Evolutionary conservation across 129 eudicot species (phyloP).

Genomic region (Sambucus nigra): DNA sequence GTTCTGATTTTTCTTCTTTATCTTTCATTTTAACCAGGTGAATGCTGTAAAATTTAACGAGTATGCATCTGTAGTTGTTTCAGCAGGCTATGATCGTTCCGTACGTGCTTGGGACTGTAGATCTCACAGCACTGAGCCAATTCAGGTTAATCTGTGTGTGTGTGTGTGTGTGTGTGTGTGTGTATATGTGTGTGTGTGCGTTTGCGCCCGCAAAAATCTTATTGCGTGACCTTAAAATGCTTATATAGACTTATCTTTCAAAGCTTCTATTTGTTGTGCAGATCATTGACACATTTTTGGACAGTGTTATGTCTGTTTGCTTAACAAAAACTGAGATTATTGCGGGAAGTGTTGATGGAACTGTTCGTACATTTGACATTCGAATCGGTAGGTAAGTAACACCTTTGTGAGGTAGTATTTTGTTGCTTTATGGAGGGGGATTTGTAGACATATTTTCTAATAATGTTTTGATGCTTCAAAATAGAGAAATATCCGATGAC

Average conservation of each 20-base stretch:
- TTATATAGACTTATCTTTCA: not conserved
- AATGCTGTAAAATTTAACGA: conserved; percentile 97
- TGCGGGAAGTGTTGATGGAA: conserved; percentile 99
- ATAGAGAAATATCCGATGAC: conserved; percentile 82
- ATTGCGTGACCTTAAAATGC: not conserved
- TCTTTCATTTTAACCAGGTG: conserved; percentile 45
- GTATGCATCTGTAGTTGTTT: conserved; percentile 74
- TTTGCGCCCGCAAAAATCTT: not conserved
- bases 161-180: no score
- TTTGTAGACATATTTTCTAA: not conserved
- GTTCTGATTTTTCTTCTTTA: not conserved
- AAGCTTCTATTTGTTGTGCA: conserved; percentile 25
- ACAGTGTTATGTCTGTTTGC: conserved; percentile 95
- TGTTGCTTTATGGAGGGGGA: not conserved
- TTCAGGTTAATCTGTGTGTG: conserved; percentile 48
- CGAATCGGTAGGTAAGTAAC: conserved; percentile 86
- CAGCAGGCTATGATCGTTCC: conserved; percentile 97
- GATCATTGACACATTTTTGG: conserved; percentile 77
- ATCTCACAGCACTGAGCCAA: conserved; percentile 96
- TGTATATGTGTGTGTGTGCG: not conserved
- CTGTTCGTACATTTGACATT: conserved; percentile 94
- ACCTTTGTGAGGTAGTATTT: conserved; percentile 1
- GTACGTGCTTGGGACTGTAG: conserved; percentile 97
- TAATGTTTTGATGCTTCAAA: conserved; percentile 6
- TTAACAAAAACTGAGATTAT: conserved; percentile 82